Base-by-base conservation (phyloP, 2,329 filamentous ascomycete genomes). In the Sclerotiophoma versabilis region DNA sequence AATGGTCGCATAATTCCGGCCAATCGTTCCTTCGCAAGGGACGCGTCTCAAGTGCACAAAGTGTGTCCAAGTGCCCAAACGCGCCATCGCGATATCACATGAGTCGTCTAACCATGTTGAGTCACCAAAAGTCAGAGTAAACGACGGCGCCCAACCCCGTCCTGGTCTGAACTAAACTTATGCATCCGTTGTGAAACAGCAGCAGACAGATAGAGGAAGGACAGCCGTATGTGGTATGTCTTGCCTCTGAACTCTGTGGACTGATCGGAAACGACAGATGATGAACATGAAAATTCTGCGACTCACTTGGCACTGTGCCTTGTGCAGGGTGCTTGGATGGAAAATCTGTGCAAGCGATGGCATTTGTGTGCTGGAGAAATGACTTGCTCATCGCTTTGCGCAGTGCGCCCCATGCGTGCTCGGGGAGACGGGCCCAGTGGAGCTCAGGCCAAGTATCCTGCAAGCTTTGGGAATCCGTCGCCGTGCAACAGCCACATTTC, bases 11-110 rank as follows among this genome's bases (percentile, higher is more conserved):
- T 42, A 32, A 57, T 69, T 66, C 66, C 65, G 68, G 71, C 75
- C 73, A 72, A 71, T 73, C 72, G 64, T 20, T 49, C 14, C 8
- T 29, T 19, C 44, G 51, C 51, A 44, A 38, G 14, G 20, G 45
- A 45, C 50, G 45, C 51, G 51, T 46, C 23, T 45, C 22, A 33
- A 29, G 22, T 54, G 51, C 51, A 54, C 51, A 54, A 54, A 54
- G 39, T 44, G 27, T 68, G 71, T 67, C 45, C 36, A 49, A 62
- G 20, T 25, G 54, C 46, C 45, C 49, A 49, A 63, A 72, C 69
- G 57, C 66, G 68, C 53, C 39, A 62, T 64, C 73, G 64, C 74
- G 73, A 60, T 68, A 73, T 76, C 74, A 75, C 72, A 70, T 75
- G 70, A 41, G 49, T 25, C 45, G 36, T 53, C 63, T 70, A 57